phyloP scores from a whole-genome alignment of 139 green algal genomes.

The Chlamydomonas schloesseri region DNA sequence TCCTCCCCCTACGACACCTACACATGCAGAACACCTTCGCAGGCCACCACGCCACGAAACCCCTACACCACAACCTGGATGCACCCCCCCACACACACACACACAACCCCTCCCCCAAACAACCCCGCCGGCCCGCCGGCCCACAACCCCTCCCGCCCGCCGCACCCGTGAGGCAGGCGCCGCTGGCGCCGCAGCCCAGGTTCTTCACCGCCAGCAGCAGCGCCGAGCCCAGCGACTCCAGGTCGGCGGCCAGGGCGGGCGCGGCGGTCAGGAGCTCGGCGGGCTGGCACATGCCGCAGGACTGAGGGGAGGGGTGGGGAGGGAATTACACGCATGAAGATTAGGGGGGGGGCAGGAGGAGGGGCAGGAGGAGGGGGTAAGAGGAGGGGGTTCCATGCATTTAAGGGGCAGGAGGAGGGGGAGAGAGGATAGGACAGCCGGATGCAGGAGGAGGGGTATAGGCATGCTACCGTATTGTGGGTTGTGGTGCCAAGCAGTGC shows the following conservation, averaged over 20 bases:
- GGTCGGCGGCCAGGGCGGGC: slow-evolving; percentile 5
- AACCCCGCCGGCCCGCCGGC: not conserved
- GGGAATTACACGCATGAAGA: too few species aligned
- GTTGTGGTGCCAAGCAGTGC: too few species aligned
- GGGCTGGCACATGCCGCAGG: slow-evolving; percentile 24
- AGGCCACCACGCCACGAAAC: too few species aligned
- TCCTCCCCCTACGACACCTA: too few species aligned
- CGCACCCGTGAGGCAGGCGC: slow-evolving; percentile 39
- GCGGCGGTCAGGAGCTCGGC: not conserved
- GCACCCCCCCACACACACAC: not conserved
- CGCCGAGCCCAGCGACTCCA: slow-evolving; percentile 16
- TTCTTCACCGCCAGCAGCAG: slow-evolving; percentile 39
- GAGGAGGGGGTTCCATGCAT: not conserved
- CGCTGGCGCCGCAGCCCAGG: slow-evolving; percentile 40
- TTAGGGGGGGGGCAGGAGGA: not conserved
- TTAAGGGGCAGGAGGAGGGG: not conserved
- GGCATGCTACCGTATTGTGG: too few species aligned
- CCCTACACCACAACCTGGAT: too few species aligned
- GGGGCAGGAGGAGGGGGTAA: too few species aligned
- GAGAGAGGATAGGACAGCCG: not conserved
- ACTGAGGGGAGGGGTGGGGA: not conserved
- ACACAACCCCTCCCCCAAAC: not conserved
- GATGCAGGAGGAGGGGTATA: too few species aligned
- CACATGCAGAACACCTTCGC: too few species aligned
- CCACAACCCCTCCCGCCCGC: not conserved